Evolutionary conservation across 768 basidiomycete genomes (phyloP), one percentile per base, ranked within the genome.

Genomic region (Rhodocollybia butyracea): DNA sequence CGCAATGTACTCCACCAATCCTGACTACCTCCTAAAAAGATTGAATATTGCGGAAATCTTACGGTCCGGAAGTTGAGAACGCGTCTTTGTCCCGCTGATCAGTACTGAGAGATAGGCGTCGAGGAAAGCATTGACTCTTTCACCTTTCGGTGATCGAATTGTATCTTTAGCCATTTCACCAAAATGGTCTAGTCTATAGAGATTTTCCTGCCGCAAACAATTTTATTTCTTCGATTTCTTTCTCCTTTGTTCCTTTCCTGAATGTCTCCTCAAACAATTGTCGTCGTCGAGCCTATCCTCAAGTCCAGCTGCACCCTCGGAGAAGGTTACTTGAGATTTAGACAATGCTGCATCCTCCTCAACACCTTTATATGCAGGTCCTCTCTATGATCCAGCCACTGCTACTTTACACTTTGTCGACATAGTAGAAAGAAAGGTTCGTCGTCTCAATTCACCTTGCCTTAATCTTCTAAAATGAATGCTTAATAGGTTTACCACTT

Each of bases 401-500:
- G 73, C 73, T 10, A 75, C 71, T 24, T 64, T 88, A 34, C 86
- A 88, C 67, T 88, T 89, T 65, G 83, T 88, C 43, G 86, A 89
- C 63, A 88, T 88, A 46, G 66, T 70, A 31, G 76, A 79, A 58
- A 72, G 74, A 56, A 82, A 80, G 73, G 84, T 80, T 51, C 38
- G 24, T 41, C 22, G 27, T 52, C 34, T 10, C n/a, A 7, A 53
- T 41, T 17, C 48, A 26, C 11, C n/a, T 27, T 31, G 32, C 24
- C 40, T 31, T 19, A 19, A 47, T 48, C 38, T 48, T 53, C 42
- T 27, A 40, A 4, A 24, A 36, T 13, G 5, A 39, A 48, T 39
- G 17, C 19, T 38, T 24, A 55, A 32, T 60, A 85, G 84, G 77
- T 85, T 52, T 78, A 73, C 57, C 82, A 82, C 63, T 74, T 81